phyloP scores from a whole-genome alignment of 495 filamentous ascomycete genomes.

The Geoglossum glabrum region DNA sequence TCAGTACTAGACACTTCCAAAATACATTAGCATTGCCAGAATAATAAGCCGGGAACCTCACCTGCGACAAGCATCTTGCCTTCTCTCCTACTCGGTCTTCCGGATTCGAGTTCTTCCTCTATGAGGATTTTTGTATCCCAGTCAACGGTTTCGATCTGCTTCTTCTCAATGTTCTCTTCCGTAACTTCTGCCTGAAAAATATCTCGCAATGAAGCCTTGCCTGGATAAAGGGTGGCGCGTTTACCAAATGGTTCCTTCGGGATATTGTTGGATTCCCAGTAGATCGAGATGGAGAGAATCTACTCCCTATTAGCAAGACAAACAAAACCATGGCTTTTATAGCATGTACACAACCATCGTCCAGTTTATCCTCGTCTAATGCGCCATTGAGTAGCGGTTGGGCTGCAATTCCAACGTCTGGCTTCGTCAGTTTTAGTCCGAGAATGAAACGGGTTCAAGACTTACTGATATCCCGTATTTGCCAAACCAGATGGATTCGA shows the following conservation, averaged over 20 bases:
- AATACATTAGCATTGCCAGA: neutral
- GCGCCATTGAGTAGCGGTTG: too few relatives aligned
- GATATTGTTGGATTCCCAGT: conserved; percentile 1
- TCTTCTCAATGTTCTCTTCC: neutral
- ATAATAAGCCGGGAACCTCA: too few relatives aligned
- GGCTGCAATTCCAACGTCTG: too few relatives aligned
- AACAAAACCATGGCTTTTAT: neutral
- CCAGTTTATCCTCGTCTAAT: too few relatives aligned
- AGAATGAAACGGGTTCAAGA: too few relatives aligned
- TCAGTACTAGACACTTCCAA: neutral
- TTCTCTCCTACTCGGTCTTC: neutral
- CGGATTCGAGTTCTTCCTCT: conserved; percentile 2
- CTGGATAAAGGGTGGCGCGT: neutral
- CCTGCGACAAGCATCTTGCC: neutral
- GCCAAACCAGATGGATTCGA: neutral
- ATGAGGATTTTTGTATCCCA: neutral
- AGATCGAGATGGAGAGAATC: conserved; percentile 1
- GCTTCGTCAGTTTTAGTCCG: too few relatives aligned
- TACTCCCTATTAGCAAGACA: neutral
- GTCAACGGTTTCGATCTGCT: too few relatives aligned
- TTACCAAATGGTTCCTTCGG: neutral
- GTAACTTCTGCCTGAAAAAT: conserved; percentile 1
- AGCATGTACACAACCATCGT: too few relatives aligned
- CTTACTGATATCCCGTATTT: too few relatives aligned
- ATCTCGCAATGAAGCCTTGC: conserved; percentile 1